Evolutionary conservation across 1,284 basidiomycete genomes (phyloP).

Genomic region (Moniliophthora roreri): DNA sequence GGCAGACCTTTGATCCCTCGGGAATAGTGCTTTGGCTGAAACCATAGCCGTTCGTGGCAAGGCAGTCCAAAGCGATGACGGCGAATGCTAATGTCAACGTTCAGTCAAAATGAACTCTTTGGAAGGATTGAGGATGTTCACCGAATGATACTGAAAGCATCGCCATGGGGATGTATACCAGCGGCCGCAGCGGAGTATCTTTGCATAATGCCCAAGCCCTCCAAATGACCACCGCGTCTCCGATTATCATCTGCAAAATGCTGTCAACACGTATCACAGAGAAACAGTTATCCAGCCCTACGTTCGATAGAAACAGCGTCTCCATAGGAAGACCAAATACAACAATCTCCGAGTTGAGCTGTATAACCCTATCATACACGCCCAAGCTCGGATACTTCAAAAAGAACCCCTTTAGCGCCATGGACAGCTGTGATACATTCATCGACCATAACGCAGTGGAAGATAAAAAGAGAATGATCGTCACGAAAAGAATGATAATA

Average conservation of each 20-base stretch:
- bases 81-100: conserved; percentile 3
- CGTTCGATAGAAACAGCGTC: not conserved
- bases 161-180: not conserved
- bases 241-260: conserved; percentile 8
- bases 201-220: conserved; percentile 6
- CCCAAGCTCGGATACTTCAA: not conserved
- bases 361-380: not conserved
- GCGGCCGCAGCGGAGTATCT: not conserved
- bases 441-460: conserved; percentile 9
- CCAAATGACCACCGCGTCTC: conserved; percentile 10
- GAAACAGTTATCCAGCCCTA: not conserved
- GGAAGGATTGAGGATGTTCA: not conserved
- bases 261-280: too few species aligned
- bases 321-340: conserved; percentile 2
- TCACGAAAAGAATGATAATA: conserved; percentile 1
- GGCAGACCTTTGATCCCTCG: conserved; percentile 1
- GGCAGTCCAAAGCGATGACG: conserved; percentile 4
- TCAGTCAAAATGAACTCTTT: too few species aligned
- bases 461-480: conserved; percentile 2
- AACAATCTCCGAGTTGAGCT: not conserved
- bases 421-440: conserved; percentile 2
- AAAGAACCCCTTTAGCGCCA: not conserved
- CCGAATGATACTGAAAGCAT: not conserved
- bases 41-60: not conserved
- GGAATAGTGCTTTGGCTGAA: not conserved